Evolutionary conservation across 495 filamentous ascomycete genomes (phyloP).

Genomic region (Tuber borchii): DNA sequence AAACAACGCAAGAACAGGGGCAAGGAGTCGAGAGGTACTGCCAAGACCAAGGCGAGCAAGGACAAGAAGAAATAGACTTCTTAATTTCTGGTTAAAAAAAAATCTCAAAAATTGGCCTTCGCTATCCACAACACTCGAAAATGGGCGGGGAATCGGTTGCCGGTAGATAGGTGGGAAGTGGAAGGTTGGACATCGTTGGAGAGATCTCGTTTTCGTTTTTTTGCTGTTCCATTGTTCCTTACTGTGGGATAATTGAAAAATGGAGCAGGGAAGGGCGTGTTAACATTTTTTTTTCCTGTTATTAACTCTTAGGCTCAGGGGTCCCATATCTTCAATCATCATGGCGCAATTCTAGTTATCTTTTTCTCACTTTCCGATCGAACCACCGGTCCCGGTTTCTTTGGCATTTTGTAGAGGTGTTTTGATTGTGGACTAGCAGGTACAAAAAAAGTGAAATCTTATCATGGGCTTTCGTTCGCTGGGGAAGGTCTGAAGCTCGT

Average conservation of each 20-base stretch:
- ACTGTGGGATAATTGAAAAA: neutral
- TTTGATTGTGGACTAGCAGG: neutral
- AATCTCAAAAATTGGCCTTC: slow-evolving; percentile 19
- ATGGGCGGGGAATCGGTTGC: neutral
- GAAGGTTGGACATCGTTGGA: neutral
- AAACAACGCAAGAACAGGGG: slow-evolving; percentile 99
- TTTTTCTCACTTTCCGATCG: neutral
- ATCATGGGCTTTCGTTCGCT: neutral
- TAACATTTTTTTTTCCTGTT: neutral
- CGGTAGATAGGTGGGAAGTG: neutral
- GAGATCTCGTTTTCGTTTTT: neutral
- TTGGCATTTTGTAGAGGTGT: neutral
- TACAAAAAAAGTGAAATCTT: neutral
- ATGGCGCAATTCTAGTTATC: slow-evolving; percentile 1
- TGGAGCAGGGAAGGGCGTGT: neutral
- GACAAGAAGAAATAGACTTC: slow-evolving; percentile 61
- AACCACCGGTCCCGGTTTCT: neutral
- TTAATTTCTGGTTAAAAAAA: slow-evolving; percentile 26
- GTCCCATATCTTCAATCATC: slow-evolving; percentile 1
- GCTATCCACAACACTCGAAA: neutral
- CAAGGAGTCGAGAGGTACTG: slow-evolving; percentile 95
- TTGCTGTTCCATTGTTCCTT: neutral
- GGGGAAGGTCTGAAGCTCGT: neutral
- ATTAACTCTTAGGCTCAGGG: neutral
- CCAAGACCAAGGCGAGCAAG: slow-evolving; percentile 66